Conservation (phyloP, 1,284 basidiomycete species). For the Coniferiporia weirii region DNA sequence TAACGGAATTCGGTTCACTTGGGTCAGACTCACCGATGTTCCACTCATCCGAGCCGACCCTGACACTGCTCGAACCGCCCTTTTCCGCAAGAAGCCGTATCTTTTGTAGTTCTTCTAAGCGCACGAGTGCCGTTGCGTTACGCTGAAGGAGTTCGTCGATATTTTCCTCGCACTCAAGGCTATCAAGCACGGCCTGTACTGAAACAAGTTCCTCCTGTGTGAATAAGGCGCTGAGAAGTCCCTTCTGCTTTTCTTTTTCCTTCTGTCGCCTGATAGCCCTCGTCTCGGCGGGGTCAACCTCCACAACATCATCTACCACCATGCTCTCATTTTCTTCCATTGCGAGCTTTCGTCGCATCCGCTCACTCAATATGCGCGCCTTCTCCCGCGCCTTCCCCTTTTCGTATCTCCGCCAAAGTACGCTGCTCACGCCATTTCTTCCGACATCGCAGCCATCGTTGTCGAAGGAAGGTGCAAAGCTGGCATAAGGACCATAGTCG, state of each 20-base stretch:
- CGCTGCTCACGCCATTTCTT: constrained; percentile 50
- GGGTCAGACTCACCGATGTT: constrained; percentile 52
- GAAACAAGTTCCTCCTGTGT: constrained; percentile 46
- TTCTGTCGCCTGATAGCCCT: not conserved
- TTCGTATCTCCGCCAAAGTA: constrained; percentile 38
- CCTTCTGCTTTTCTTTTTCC: constrained; percentile 16
- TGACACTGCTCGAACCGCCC: constrained; percentile 41
- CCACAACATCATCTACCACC: constrained; percentile 11
- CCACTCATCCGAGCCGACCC: constrained; percentile 72
- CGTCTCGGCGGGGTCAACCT: constrained; percentile 11
- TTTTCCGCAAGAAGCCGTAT: constrained; percentile 43
- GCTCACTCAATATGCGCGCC: constrained; percentile 12
- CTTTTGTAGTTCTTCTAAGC: constrained; percentile 60
- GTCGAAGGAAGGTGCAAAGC: constrained; percentile 73
- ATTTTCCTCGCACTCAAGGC: constrained; percentile 57
- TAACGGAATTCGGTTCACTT: constrained; percentile 16
- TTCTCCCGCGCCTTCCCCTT: constrained; percentile 28
- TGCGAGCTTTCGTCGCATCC: constrained; percentile 12
- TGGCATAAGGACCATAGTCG: constrained; percentile 68
- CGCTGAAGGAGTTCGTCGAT: constrained; percentile 61
- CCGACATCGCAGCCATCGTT: constrained; percentile 66
- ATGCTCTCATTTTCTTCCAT: not conserved
- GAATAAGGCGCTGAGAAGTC: constrained; percentile 46
- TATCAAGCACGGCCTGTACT: constrained; percentile 53
- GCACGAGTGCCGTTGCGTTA: constrained; percentile 55